Conservation (phyloP, 179 eudicot genomes). For the Monotropa hypopitys region DNA sequence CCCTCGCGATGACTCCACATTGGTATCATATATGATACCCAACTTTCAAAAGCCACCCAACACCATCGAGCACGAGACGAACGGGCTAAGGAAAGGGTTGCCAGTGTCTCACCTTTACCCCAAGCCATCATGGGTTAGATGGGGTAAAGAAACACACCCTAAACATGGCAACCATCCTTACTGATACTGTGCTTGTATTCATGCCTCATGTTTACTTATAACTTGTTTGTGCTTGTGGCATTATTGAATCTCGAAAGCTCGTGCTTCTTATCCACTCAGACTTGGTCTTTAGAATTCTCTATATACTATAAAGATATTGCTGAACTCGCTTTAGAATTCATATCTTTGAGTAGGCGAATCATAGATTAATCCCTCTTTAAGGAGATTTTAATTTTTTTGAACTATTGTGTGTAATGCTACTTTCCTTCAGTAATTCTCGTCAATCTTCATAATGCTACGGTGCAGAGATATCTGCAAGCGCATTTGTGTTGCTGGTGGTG, state of each 20-base stretch:
- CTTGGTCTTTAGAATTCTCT: background rate
- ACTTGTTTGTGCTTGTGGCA: background rate
- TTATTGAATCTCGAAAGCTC: background rate
- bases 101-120: background rate
- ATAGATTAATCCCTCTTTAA: background rate
- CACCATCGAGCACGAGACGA: background rate
- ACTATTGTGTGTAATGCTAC: background rate
- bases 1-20: background rate
- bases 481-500: constrained; percentile 81
- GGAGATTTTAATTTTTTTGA: background rate
- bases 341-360: background rate
- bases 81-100: background rate
- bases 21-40: background rate
- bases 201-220: background rate
- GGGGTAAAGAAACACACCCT: background rate
- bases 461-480: constrained; percentile 53
- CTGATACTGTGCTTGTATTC: background rate
- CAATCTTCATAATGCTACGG: constrained; percentile 4
- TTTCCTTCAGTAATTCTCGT: background rate
- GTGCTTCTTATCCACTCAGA: background rate
- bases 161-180: background rate
- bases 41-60: background rate
- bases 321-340: background rate
- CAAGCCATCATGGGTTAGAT: background rate
- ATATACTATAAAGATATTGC: background rate